Evolutionary conservation across 1,284 basidiomycete species (phyloP), one percentile per base, ranked within the genome.

Genomic region (Sporisorium exsertum): DNA sequence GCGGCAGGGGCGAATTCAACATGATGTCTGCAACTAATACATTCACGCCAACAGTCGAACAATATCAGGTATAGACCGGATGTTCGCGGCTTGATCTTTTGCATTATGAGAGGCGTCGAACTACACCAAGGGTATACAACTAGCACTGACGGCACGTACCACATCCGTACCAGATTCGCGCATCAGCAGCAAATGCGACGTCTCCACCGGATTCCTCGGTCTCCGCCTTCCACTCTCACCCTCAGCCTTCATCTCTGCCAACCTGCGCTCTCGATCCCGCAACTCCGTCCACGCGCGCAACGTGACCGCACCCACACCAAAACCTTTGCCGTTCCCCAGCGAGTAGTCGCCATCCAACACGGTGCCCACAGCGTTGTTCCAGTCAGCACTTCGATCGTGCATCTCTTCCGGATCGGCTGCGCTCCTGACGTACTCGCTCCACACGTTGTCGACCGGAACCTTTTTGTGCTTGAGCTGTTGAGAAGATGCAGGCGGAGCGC

Each of bases 261-360:
- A 24, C 47, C 66, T 54, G 15, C 26, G 24, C 49, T 77, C 64
- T 18, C 70, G 27, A n/a, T 71, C 50, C 37, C 54, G 2, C n/a
- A 77, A 16, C 59, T 64, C 51, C 24, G 51, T 16, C 71, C 71
- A 77, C 0, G 64, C 66, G 5, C 58, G 46, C 43, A 77, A 26
- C 10, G 66, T 71, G 18, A 77, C 27, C 1, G 61, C 67, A 1
- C 70, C 75, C 6, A 77, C 56, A 13, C 70, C 75, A 33, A 73
- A 77, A 0, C 75, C 75, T 53, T 47, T 59, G 13, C 81, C 81
- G 7, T 72, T 74, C 0, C 74, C 66, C 1, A 82, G 50, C 49
- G 81, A 70, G 27, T 81, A 81, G 55, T 82, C 77, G 16, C 81
- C 81, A 29, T 77, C 75, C 20, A 75, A 53, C 18, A 82, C 78